Evolutionary conservation across 768 basidiomycete species (phyloP).

Genomic region (Neoboletus brunneissimus): DNA sequence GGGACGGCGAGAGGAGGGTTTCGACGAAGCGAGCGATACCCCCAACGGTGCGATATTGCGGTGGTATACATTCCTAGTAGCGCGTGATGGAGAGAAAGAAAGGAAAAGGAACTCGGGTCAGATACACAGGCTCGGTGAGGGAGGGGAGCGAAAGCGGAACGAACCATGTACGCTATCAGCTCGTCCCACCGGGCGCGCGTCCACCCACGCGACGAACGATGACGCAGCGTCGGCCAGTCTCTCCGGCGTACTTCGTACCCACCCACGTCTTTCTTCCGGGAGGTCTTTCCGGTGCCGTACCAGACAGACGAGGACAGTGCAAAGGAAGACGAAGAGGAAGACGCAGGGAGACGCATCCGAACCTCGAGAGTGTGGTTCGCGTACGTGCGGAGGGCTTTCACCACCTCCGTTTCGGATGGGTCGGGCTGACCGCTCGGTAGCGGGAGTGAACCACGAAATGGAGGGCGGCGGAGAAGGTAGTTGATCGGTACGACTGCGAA

Average conservation of each 20-base stretch:
- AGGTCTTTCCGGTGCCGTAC: conserved; percentile 32
- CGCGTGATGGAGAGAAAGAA: not conserved
- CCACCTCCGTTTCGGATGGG: conserved; percentile 44
- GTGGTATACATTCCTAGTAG: conserved; percentile 68
- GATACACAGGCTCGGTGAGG: not conserved
- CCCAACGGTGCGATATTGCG: conserved; percentile 48
- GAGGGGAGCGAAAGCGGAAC: not conserved
- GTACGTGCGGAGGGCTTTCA: conserved; percentile 57
- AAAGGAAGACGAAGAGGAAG: conserved; percentile 15
- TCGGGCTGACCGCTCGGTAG: conserved; percentile 1
- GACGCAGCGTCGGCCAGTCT: conserved; percentile 35
- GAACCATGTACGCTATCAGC: conserved; percentile 65
- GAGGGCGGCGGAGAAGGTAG: conserved; percentile 44
- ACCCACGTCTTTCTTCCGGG: conserved; percentile 37
- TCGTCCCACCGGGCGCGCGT: conserved; percentile 56
- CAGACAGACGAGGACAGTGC: conserved; percentile 40
- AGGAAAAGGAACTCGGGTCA: not conserved
- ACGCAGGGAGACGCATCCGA: conserved; percentile 48
- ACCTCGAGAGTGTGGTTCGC: conserved; percentile 51
- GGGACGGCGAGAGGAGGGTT: conserved; percentile 29
- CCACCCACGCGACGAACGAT: conserved; percentile 25
- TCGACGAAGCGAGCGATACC: conserved; percentile 47
- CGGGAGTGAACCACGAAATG: conserved; percentile 22
- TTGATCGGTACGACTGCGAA: conserved; percentile 59
- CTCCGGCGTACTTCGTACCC: conserved; percentile 67